These are phyloP conservation scores for Eucommia ulmoides DNA, from an alignment of 257 asterid species.

Conservation along the genomic window DNA sequence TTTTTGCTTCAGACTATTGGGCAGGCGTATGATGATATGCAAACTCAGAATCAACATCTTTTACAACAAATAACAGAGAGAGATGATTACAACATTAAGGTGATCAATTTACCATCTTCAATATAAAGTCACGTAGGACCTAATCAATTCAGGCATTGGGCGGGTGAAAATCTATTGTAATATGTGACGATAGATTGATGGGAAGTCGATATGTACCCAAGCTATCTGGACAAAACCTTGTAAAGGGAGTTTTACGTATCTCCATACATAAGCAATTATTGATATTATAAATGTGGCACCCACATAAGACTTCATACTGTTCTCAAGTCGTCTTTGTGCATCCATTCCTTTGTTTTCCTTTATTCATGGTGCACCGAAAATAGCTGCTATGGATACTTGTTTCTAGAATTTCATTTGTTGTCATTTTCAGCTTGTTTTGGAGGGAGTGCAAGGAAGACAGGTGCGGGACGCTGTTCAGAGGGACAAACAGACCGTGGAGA, in stretches of 20 bases:
- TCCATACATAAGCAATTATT: too few species aligned
- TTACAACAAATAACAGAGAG: conserved; percentile 92
- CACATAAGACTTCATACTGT: too few species aligned
- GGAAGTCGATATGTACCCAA: too few species aligned
- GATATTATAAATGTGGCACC: too few species aligned
- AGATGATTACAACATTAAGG: conserved; percentile 95
- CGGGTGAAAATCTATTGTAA: too few species aligned
- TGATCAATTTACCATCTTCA: too few species aligned
- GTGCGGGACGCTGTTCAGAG: conserved; percentile 35
- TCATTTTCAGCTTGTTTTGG: conserved; percentile 74
- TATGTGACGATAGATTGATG: too few species aligned
- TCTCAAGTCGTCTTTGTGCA: background rate
- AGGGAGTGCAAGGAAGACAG: conserved; percentile 71
- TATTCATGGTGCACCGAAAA: too few species aligned
- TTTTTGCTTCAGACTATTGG: conserved; percentile 65
- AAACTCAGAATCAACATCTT: conserved; percentile 90
- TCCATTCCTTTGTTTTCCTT: background rate
- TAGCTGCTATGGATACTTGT: background rate
- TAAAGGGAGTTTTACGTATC: too few species aligned
- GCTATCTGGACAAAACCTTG: too few species aligned
- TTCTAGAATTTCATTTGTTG: conserved; percentile 7
- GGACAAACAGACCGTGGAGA: conserved; percentile 61
- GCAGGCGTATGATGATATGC: conserved; percentile 98
- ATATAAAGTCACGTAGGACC: too few species aligned
- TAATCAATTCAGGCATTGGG: too few species aligned